A percentile compares a stretch with the other conserved stretches of the same genome.
Conservation (phyloP, 352 stramenopile species). For the Phytopythium chamaehyphon region DNA sequence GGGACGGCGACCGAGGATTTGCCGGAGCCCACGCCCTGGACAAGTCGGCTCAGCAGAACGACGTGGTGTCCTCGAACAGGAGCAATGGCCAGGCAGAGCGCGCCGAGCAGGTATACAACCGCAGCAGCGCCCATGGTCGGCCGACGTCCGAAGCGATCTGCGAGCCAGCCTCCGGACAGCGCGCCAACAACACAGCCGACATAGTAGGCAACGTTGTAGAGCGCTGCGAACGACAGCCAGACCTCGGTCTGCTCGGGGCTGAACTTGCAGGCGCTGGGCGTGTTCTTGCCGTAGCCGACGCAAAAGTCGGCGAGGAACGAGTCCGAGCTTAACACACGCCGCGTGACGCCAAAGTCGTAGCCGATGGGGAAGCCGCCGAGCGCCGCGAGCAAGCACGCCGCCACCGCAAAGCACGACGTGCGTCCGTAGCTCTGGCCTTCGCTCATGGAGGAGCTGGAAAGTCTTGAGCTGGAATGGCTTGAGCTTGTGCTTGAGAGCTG, state of each 20-base stretch:
- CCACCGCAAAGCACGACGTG: slow-evolving; percentile 1
- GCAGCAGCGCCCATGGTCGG: slow-evolving; percentile 29
- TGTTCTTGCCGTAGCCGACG: slow-evolving; percentile 37
- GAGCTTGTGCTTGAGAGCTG: not conserved
- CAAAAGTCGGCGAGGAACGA: slow-evolving; percentile 44
- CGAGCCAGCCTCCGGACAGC: slow-evolving; percentile 20
- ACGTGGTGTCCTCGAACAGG: slow-evolving; percentile 14
- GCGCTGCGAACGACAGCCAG: slow-evolving; percentile 38
- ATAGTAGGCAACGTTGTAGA: slow-evolving; percentile 43
- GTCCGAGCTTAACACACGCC: slow-evolving; percentile 37
- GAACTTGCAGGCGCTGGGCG: slow-evolving; percentile 13
- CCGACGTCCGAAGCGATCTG: slow-evolving; percentile 33
- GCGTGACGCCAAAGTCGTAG: slow-evolving; percentile 40
- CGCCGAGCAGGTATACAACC: slow-evolving; percentile 35
- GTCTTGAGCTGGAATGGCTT: not conserved
- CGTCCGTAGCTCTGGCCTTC: not conserved
- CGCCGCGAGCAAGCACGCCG: slow-evolving; percentile 11
- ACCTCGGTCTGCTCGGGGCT: slow-evolving; percentile 8
- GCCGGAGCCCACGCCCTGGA: slow-evolving; percentile 37
- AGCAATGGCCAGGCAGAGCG: slow-evolving; percentile 21
- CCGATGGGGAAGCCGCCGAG: slow-evolving; percentile 47
- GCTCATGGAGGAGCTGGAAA: not conserved
- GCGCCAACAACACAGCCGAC: slow-evolving; percentile 35
- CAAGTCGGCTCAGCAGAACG: slow-evolving; percentile 23
- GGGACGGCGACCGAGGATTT: slow-evolving; percentile 44